These are phyloP conservation scores for Rhodosporidiobolus odoratus DNA, from an alignment of 768 basidiomycete species.

Conservation along the genomic window DNA sequence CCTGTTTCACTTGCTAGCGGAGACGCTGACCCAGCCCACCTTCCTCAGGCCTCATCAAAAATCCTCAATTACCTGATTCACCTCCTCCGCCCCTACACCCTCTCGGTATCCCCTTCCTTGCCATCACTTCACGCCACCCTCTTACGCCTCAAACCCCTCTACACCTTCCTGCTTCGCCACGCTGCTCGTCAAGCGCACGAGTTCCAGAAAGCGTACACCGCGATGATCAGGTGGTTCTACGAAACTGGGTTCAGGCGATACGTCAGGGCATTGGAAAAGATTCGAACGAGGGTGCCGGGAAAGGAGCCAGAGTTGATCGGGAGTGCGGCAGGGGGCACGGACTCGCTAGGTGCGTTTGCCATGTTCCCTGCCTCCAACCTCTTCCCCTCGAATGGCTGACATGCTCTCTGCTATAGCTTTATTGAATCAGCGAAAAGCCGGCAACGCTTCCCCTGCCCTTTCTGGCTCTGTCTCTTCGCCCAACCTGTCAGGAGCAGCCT, in stretches of 20 bases:
- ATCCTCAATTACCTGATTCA: conserved; percentile 78
- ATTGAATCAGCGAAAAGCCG: background rate
- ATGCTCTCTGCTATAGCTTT: conserved; percentile 1
- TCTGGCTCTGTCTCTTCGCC: background rate
- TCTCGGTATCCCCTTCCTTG: conserved; percentile 82
- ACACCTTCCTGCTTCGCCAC: conserved; percentile 76
- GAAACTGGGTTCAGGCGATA: conserved; percentile 94
- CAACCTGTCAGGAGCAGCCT: too few relatives aligned
- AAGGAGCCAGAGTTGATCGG: conserved; percentile 26
- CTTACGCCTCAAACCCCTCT: conserved; percentile 74
- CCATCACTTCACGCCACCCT: conserved; percentile 85
- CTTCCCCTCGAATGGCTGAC: background rate
- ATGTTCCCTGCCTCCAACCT: background rate
- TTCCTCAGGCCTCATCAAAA: conserved; percentile 72
- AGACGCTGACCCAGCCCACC: background rate
- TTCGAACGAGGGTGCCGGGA: conserved; percentile 56
- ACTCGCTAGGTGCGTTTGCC: conserved; percentile 15
- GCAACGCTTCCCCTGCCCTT: too few relatives aligned
- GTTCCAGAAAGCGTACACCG: conserved; percentile 77
- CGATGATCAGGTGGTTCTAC: conserved; percentile 79
- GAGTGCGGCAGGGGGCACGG: conserved; percentile 2
- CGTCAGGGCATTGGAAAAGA: conserved; percentile 67
- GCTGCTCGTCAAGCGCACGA: conserved; percentile 76
- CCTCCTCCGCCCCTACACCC: conserved; percentile 73
- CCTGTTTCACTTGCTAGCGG: conserved; percentile 8